Base-by-base conservation (phyloP, 768 basidiomycete genomes). In the Rhizopogon roseolus region DNA sequence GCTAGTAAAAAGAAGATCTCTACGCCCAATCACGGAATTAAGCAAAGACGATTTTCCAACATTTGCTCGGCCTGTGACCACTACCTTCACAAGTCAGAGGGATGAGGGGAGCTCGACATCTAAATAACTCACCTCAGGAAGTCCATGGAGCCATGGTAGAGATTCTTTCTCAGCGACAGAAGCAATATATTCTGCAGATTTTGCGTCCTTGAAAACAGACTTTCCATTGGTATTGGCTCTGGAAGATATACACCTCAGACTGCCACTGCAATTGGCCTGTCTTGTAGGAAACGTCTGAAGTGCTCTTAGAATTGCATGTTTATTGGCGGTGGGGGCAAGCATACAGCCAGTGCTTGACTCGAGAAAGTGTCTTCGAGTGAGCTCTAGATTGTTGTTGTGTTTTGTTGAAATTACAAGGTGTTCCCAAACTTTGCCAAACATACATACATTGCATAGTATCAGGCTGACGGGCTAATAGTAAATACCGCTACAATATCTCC, bases 1-100 rank as follows among this genome's bases (percentile, higher is more conserved):
- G 66, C 87, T 88, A 0, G 82, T 84, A 38, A 78, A 73, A 14
- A 86, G 65, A 29, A 91, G 67, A 39, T 74, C 70, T 50, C 66
- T 82, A 34, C 85, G 72, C 2, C 80, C 80, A 4, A 89, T 62
- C 4, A 90, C 78, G 11, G 83, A 79, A 58, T 90, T 91, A 8
- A 90, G 74, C 29, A 91, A 67, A 4, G 84, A 79, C 1, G 88
- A 90, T 65, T 91, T 91, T 27, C 89, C 89, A 22, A 76, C 82
- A 61, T 91, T 91, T 3, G 89, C 88, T 55, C 89, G 83, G 17
- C 89, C 89, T 87, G 54, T 17, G 41, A 50, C 36, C 25, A 52
- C 38, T 17, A 46, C 22, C 32, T 52, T 49, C 19, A 46, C 13
- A 16, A 39, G 1, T 22, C 5, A 25, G 34, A 10, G 40, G 41